phyloP scores from a whole-genome alignment of 2,329 filamentous ascomycete genomes.

The Grosmannia serpens region DNA sequence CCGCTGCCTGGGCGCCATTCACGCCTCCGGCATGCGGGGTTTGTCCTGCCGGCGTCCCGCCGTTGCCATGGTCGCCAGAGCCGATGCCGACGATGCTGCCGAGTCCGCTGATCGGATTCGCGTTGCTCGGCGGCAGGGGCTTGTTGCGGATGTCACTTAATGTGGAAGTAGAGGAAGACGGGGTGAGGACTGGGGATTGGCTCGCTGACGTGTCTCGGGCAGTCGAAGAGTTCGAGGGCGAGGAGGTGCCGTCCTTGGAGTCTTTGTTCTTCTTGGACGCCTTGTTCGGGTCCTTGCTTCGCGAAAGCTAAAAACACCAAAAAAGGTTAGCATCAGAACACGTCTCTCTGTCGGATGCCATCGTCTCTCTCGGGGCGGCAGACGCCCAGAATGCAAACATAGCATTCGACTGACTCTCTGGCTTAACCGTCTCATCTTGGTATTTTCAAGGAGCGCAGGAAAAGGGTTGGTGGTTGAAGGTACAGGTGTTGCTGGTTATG shows the following conservation, averaged over 20 bases:
- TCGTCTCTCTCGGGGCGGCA: neutral
- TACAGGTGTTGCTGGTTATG: neutral
- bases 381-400: neutral
- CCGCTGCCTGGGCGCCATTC: slow-evolving; percentile 19
- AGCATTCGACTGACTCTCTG: slow-evolving; percentile 66
- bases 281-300: slow-evolving; percentile 79
- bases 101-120: slow-evolving; percentile 30
- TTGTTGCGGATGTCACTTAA: slow-evolving; percentile 80
- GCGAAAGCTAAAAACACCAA: slow-evolving; percentile 59
- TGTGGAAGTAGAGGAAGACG: slow-evolving; percentile 79
- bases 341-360: neutral
- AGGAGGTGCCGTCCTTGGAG: slow-evolving; percentile 65
- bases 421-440: slow-evolving; percentile 84
- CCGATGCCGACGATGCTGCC: slow-evolving; percentile 12
- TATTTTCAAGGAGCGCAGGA: neutral
- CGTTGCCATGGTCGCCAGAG: slow-evolving; percentile 1
- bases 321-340: neutral
- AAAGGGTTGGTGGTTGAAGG: neutral
- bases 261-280: slow-evolving; percentile 67
- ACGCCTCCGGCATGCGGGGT: slow-evolving; percentile 24
- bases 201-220: slow-evolving; percentile 36
- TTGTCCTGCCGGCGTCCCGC: slow-evolving; percentile 20
- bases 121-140: slow-evolving; percentile 51
- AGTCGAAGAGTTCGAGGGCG: slow-evolving; percentile 52
- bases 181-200: slow-evolving; percentile 58